Conservation (phyloP, 139 green algal genomes). For the Chlamydomonas schloesseri region DNA sequence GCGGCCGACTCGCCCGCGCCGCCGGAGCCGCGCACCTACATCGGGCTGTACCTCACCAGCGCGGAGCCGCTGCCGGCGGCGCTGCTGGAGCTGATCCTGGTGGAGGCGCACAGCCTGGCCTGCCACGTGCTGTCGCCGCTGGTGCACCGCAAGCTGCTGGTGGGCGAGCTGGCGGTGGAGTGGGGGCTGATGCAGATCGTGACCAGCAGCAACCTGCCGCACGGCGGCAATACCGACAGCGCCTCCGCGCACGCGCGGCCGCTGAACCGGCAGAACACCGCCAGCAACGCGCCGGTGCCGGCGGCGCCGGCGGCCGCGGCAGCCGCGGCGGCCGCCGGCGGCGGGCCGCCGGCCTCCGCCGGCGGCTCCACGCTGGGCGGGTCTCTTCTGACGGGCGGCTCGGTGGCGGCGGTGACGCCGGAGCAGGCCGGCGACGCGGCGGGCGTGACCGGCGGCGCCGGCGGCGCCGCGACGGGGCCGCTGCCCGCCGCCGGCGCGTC, state of each 20-base stretch:
- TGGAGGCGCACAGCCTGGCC: constrained; percentile 25
- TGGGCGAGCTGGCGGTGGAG: constrained; percentile 35
- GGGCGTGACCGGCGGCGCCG: neutral
- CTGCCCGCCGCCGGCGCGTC: neutral
- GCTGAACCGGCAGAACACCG: neutral
- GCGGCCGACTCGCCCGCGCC: neutral
- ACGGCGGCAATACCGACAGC: neutral
- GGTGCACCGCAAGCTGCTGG: constrained; percentile 38
- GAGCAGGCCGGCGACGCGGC: neutral
- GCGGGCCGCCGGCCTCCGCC: neutral
- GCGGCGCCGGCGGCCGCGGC: neutral
- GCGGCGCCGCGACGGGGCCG: neutral
- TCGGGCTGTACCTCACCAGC: constrained; percentile 22
- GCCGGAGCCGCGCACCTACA: constrained; percentile 32
- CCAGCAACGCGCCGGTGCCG: neutral
- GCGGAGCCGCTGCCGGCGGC: constrained; percentile 36
- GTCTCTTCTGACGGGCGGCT: neutral
- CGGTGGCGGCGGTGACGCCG: neutral
- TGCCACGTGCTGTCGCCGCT: constrained; percentile 40
- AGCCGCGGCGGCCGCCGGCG: neutral
- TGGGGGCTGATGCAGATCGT: constrained; percentile 42
- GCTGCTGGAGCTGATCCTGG: constrained; percentile 37
- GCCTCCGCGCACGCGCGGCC: neutral
- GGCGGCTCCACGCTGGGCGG: neutral
- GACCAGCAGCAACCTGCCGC: constrained; percentile 19